phyloP scores from a whole-genome alignment of 805 yeast genomes.

The Novakomyces olei region DNA sequence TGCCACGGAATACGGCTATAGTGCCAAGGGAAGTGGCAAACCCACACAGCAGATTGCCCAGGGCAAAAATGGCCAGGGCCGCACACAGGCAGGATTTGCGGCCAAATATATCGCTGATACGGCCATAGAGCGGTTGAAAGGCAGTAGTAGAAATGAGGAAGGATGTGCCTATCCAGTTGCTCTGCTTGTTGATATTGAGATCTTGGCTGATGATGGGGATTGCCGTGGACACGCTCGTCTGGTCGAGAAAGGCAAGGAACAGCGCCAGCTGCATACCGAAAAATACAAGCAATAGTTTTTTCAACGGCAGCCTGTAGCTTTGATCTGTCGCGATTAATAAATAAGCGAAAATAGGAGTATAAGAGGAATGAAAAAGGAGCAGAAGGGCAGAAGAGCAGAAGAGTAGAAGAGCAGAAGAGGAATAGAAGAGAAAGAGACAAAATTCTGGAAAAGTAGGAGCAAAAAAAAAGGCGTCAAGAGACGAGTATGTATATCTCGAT shows the following conservation, averaged over 20 bases:
- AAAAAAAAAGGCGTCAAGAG: too few species aligned
- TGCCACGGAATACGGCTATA: constrained; percentile 47
- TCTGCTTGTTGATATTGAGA: constrained; percentile 27
- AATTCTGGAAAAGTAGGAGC: too few species aligned
- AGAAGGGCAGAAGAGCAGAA: too few species aligned
- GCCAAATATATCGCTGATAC: constrained; percentile 36
- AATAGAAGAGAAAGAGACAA: too few species aligned
- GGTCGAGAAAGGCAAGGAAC: constrained; percentile 34
- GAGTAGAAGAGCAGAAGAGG: too few species aligned
- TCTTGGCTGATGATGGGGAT: constrained; percentile 38
- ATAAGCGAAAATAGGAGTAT: too few species aligned
- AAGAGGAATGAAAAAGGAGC: too few species aligned
- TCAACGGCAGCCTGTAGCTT: constrained; percentile 5
- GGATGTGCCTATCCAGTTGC: constrained; percentile 54
- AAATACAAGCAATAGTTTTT: constrained; percentile 5
- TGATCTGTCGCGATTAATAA: too few species aligned
- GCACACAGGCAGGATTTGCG: constrained; percentile 20
- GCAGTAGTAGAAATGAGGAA: constrained; percentile 48
- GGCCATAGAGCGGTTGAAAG: constrained; percentile 54
- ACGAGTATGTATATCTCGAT: too few species aligned
- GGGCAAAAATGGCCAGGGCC: constrained; percentile 22
- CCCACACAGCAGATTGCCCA: constrained; percentile 33
- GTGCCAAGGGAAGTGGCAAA: constrained; percentile 23
- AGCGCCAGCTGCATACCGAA: constrained; percentile 16
- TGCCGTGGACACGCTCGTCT: constrained; percentile 38